Evolutionary conservation across 2,329 filamentous ascomycete genomes (phyloP), one percentile per base, ranked within the genome.

Genomic region (Daldinia sp.): DNA sequence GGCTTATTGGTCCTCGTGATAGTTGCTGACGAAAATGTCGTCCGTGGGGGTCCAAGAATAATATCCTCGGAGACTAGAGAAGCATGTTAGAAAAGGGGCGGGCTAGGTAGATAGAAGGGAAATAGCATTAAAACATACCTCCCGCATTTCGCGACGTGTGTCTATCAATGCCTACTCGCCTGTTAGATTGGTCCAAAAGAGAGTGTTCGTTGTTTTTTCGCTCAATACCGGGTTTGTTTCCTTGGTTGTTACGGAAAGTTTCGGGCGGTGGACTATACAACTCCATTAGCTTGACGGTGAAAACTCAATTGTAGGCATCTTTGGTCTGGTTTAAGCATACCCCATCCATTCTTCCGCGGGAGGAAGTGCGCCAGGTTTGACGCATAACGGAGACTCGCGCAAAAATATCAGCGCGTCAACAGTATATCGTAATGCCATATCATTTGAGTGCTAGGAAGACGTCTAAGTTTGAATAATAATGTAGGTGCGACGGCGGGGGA

Each of bases 311-410:
- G 8, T n/a, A n/a, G n/a, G n/a, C 9, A 29, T 17, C 37, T 32
- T 34, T 17, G 41, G n/a, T 32, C n/a, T 34, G 23, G 13, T 53
- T 57, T 56, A 5, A 49, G 78, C 86, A 75, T 83, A 96, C 91
- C 94, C 93, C 93, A 97, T 96, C 94, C 94, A 98, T 82, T 96
- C 92, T 80, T 96, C 93, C 67, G 90, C 86, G 23, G 93, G 90
- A 68, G 93, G 94, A 45, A 97, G 84, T 67, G 84, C 86, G 67
- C 89, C 82, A 47, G 94, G 94, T 78, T 92, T 96, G 71, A 85
- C 81, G 74, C 93, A 93, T 77, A 97, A 83, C 68, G 93, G 93
- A 68, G 94, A 97, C 63, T 90, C 83, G 78, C 90, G 87, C 73
- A 98, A 82, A 76, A 85, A 83, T 72, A 93, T 82, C 71, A 98